Evolutionary conservation across 202 grass and related monocot species (phyloP).

Genomic region (Musa balbisiana): DNA sequence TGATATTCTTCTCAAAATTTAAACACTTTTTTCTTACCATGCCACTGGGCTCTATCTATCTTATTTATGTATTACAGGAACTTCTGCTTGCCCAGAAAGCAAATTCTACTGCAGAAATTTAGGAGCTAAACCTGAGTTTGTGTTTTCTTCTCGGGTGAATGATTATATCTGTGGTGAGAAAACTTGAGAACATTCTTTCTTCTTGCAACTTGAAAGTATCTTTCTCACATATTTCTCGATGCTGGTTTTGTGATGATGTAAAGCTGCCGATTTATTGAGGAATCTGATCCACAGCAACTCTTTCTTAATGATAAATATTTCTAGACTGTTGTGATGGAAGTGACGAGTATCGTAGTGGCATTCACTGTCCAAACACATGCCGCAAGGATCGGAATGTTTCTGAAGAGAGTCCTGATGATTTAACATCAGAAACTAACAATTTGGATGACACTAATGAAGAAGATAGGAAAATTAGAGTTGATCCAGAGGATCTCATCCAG

Average conservation of each 20-base stretch:
- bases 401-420: slow-evolving; percentile 17
- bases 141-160: slow-evolving; percentile 95
- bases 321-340: slow-evolving; percentile 98
- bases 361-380: slow-evolving; percentile 69
- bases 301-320: slow-evolving; percentile 3
- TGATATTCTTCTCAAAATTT: background rate
- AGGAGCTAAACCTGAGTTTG: slow-evolving; percentile 48
- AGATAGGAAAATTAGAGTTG: slow-evolving; percentile 28
- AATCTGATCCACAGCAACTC: background rate
- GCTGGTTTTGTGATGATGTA: background rate
- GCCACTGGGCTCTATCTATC: slow-evolving; percentile 3
- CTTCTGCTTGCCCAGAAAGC: slow-evolving; percentile 82
- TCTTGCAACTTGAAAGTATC: background rate
- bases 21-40: background rate
- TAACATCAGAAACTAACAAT: slow-evolving; percentile 19
- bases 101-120: slow-evolving; percentile 80
- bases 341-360: slow-evolving; percentile 67
- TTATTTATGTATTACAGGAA: slow-evolving; percentile 42
- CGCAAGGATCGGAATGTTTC: slow-evolving; percentile 26
- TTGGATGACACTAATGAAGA: slow-evolving; percentile 15
- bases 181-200: background rate
- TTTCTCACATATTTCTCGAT: slow-evolving; percentile 12
- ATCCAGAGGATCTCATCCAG: slow-evolving; percentile 50
- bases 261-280: no score
- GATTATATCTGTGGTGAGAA: slow-evolving; percentile 77